Evolutionary conservation across 2,329 filamentous ascomycete species (phyloP).

Genomic region (Aspergillus pseudoviridinutans): DNA sequence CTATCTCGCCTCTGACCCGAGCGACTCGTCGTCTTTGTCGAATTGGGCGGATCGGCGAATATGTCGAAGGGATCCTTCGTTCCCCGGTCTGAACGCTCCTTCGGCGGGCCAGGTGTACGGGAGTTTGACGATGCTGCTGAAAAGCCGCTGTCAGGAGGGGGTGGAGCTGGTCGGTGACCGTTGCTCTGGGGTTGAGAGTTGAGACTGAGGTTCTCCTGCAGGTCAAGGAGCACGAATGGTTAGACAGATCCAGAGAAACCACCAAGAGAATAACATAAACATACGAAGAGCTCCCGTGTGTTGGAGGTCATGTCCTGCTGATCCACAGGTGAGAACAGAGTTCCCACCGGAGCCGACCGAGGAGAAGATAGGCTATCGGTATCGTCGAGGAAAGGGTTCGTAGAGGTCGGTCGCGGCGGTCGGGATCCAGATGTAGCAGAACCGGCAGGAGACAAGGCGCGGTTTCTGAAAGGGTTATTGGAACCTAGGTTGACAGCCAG

Average conservation of each 20-base stretch:
- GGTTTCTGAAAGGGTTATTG: slow-evolving; percentile 50
- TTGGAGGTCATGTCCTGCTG: slow-evolving; percentile 44
- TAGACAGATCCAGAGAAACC: slow-evolving; percentile 1
- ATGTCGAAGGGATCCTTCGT: slow-evolving; percentile 43
- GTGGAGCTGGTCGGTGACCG: slow-evolving; percentile 33
- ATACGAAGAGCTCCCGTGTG: slow-evolving; percentile 58
- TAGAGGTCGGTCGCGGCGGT: slow-evolving; percentile 50
- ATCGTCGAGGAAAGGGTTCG: slow-evolving; percentile 60
- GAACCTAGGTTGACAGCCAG: slow-evolving; percentile 37
- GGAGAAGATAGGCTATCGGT: slow-evolving; percentile 32
- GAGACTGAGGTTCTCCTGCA: slow-evolving; percentile 38
- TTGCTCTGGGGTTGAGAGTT: slow-evolving; percentile 32
- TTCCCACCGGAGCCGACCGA: slow-evolving; percentile 31
- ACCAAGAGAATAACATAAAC: slow-evolving; percentile 24
- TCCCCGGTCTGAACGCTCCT: slow-evolving; percentile 21
- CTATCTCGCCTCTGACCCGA: slow-evolving; percentile 32
- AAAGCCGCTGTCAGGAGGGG: slow-evolving; percentile 33
- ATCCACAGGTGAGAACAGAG: slow-evolving; percentile 27
- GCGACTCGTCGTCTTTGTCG: slow-evolving; percentile 20
- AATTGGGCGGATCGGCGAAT: slow-evolving; percentile 42
- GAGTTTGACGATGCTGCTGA: slow-evolving; percentile 22
- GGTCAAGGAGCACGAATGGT: slow-evolving; percentile 4
- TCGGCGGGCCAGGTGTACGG: slow-evolving; percentile 18
- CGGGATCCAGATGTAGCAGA: slow-evolving; percentile 25
- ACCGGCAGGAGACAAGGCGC: slow-evolving; percentile 37